Conservation (phyloP, 108 stramenopile species). For the Nitzschia putrida region DNA sequence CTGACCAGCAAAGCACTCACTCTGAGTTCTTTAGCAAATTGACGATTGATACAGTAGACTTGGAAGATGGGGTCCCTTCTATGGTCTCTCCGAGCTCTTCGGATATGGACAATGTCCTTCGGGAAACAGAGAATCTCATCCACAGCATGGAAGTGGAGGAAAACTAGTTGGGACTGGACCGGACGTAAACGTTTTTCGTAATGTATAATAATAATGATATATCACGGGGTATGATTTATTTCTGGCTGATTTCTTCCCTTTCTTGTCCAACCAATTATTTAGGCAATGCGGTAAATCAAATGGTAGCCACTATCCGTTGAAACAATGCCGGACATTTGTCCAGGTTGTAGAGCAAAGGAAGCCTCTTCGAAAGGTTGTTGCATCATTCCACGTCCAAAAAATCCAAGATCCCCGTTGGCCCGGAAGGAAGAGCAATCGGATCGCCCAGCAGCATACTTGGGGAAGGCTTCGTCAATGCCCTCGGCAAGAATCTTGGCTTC, state of each 20-base stretch:
- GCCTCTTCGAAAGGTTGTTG: slow-evolving; percentile 94
- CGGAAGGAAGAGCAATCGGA: slow-evolving; percentile 80
- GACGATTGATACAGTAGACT: slow-evolving; percentile 9
- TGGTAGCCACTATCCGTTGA: slow-evolving; percentile 95
- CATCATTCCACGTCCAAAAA: slow-evolving; percentile 88
- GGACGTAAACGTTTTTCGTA: too few relatives aligned
- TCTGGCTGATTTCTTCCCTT: too few relatives aligned
- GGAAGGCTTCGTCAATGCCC: slow-evolving; percentile 67
- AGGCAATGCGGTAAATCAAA: slow-evolving; percentile 92
- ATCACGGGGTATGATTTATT: too few relatives aligned
- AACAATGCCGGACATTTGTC: slow-evolving; percentile 89
- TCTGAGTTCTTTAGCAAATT: not conserved
- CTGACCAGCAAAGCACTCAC: too few relatives aligned
- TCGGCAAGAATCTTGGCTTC: slow-evolving; percentile 62
- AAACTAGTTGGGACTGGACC: too few relatives aligned
- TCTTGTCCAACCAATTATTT: not conserved
- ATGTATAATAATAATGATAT: too few relatives aligned
- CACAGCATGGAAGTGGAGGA: slow-evolving; percentile 11
- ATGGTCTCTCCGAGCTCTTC: slow-evolving; percentile 28
- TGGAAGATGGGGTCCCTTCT: not conserved
- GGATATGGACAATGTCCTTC: slow-evolving; percentile 36
- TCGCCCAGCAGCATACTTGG: slow-evolving; percentile 72
- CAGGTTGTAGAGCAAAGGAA: slow-evolving; percentile 79
- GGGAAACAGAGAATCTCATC: slow-evolving; percentile 42
- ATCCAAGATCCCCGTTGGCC: slow-evolving; percentile 84